Conservation (phyloP, 1,139 yeast species). For the Barnettozyma hawaiiensis region DNA sequence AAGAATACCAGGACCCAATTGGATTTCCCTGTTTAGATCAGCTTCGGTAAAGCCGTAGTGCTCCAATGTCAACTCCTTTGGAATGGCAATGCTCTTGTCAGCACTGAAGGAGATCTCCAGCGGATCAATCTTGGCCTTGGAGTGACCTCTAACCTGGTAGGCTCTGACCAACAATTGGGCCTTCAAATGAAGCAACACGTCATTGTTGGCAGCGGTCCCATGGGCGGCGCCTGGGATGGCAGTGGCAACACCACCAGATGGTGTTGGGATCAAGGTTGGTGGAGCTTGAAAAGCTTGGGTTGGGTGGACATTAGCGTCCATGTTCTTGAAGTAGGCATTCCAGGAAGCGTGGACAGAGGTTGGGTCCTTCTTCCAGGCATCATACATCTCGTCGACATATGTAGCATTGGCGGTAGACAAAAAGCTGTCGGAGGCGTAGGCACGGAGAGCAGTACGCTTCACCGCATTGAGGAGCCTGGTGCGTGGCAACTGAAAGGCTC, state of each 20-base stretch:
- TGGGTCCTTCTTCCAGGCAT: constrained; percentile 91
- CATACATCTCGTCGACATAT: constrained; percentile 96
- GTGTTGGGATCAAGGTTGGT: constrained; percentile 65
- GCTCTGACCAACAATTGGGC: constrained; percentile 96
- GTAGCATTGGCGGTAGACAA: constrained; percentile 81
- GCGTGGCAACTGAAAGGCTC: constrained; percentile 24
- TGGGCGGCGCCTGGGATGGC: constrained; percentile 42
- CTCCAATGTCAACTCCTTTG: constrained; percentile 85
- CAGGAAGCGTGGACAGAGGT: constrained; percentile 89
- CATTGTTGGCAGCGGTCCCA: constrained; percentile 24
- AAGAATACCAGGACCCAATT: constrained; percentile 94
- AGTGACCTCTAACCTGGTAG: constrained; percentile 97
- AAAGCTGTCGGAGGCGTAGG: constrained; percentile 52
- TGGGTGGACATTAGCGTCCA: constrained; percentile 63
- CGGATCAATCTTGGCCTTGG: constrained; percentile 93
- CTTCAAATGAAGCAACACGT: constrained; percentile 81
- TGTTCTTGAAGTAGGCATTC: constrained; percentile 91
- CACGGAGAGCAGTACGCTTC: constrained; percentile 15
- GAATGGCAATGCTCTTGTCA: constrained; percentile 44
- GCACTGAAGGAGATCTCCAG: constrained; percentile 83
- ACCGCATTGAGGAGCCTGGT: constrained; percentile 17
- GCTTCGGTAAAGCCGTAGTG: constrained; percentile 86
- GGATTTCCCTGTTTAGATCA: constrained; percentile 77
- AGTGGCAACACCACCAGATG: constrained; percentile 52
- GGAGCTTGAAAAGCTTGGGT: constrained; percentile 83